Conservation (phyloP, 129 eudicot genomes). For the Erigeron canadensis region DNA sequence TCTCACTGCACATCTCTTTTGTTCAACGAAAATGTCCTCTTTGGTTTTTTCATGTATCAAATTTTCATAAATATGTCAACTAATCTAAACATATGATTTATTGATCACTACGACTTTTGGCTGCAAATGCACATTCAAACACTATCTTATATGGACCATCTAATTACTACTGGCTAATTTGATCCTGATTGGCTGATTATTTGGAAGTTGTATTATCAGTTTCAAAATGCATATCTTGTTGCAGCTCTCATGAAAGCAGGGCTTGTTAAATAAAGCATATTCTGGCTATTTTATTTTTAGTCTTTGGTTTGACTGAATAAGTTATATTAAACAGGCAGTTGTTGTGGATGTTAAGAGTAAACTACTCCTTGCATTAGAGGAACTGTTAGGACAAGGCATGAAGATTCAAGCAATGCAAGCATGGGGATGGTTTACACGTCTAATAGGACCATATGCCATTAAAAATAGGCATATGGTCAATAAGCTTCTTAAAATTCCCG, state of each 20-base stretch:
- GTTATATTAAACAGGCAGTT: constrained; percentile 45
- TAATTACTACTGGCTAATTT: no score
- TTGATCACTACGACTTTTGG: no score
- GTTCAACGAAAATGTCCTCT: neutral
- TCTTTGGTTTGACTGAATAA: constrained; percentile 18
- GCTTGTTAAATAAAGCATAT: neutral
- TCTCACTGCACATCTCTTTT: neutral
- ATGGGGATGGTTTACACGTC: constrained; percentile 81
- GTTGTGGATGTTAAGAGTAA: constrained; percentile 56
- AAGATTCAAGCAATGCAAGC: constrained; percentile 72
- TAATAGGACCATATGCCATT: constrained; percentile 59
- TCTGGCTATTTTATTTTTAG: neutral
- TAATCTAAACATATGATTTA: no score
- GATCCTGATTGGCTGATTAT: neutral
- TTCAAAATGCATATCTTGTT: neutral
- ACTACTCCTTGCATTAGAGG: constrained; percentile 56
- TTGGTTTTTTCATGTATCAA: no score
- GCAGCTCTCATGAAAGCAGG: neutral
- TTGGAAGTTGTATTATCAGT: neutral
- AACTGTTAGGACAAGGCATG: constrained; percentile 55
- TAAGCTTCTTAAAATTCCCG: constrained; percentile 68
- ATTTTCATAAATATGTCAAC: no score
- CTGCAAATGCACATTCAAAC: no score
- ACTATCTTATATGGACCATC: no score
- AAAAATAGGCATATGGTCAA: constrained; percentile 62